Base-by-base conservation (phyloP, 208 protist genomes). In the Acanthamoeba royreba region DNA sequence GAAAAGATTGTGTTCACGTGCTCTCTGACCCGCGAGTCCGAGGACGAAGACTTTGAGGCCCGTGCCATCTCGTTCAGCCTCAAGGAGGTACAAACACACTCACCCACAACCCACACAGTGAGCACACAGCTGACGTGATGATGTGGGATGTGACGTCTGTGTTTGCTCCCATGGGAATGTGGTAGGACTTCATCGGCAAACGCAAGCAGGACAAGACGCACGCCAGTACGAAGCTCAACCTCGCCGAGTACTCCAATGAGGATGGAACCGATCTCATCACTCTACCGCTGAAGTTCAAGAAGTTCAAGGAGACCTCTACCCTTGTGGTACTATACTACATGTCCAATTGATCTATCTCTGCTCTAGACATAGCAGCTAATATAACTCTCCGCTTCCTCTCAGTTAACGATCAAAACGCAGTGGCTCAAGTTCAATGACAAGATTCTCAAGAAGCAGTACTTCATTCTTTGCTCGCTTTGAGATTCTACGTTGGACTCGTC, bases 161-260 rank as follows among this genome's bases (percentile, higher is more conserved):
- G n/a, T n/a, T n/a, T n/a, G n/a, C n/a, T n/a, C n/a, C n/a, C n/a
- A n/a, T n/a, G n/a, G n/a, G n/a, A n/a, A n/a, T n/a, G n/a, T n/a
- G n/a, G n/a, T n/a, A 92, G 86, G 86, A 92, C 28, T 47, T 92
- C 58, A 92, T 92, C 35, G 86, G 86, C 25, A 92, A 92, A 40
- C 49, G 58, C 31, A 92, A 92, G 58, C 55, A 92, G 38, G 42
- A 45, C 61, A 92, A 92, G 46, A 92, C 86, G 13, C 58, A 58
- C 43, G 66, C 86, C 17, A 77, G 42, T 40, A 33, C 86, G 15
- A 92, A 74, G 58, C 58, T 92, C 49, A 74, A 92, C 55, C 86
- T 92, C 3, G 52, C 55, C 52, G 86, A 92, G n/a, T 92, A 92
- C 46, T 28, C 58, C 46, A 92, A 92, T 43, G 86, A 77, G n/a